Percentiles rank a stretch among this genome's conserved stretches.
Conservation (phyloP, 192 early-diverging fungal genomes). For the Pilobolus umbonatus region DNA sequence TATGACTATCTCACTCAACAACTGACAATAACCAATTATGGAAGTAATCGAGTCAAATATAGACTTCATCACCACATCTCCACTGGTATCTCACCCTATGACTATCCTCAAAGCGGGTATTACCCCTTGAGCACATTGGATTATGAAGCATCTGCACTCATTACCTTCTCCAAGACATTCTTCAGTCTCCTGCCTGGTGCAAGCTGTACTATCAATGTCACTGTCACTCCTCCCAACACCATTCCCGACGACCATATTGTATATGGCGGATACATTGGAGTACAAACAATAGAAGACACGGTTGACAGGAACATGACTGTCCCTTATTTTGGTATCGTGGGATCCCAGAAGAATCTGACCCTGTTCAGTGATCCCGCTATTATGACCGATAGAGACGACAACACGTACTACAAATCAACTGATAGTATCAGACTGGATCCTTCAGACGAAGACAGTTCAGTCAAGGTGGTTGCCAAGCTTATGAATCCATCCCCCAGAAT, state of each 20-base stretch:
- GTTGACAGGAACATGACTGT: slow-evolving; percentile 26
- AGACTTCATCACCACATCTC: slow-evolving; percentile 35
- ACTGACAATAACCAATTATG: slow-evolving; percentile 43
- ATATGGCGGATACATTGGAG: slow-evolving; percentile 45
- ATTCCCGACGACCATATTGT: slow-evolving; percentile 30
- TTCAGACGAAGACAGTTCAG: background rate
- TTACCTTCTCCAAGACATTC: slow-evolving; percentile 17
- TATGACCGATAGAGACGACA: background rate
- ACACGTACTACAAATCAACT: slow-evolving; percentile 16
- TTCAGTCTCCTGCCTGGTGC: slow-evolving; percentile 22
- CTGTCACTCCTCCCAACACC: slow-evolving; percentile 29
- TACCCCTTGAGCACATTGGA: slow-evolving; percentile 13
- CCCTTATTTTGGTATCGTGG: slow-evolving; percentile 49
- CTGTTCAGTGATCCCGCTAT: slow-evolving; percentile 32
- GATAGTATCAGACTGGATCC: slow-evolving; percentile 14
- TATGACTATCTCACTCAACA: slow-evolving; percentile 24
- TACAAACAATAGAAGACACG: slow-evolving; percentile 19
- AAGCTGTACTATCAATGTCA: slow-evolving; percentile 14
- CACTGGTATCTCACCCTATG: slow-evolving; percentile 38
- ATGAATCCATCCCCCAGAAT: slow-evolving; percentile 21
- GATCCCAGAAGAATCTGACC: slow-evolving; percentile 39
- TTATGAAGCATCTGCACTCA: slow-evolving; percentile 14
- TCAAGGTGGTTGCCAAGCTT: slow-evolving; percentile 17
- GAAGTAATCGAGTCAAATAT: slow-evolving; percentile 34
- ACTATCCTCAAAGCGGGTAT: slow-evolving; percentile 14